Conservation (phyloP, 1,284 basidiomycete species). For the Ganoderma leucocontextum region DNA sequence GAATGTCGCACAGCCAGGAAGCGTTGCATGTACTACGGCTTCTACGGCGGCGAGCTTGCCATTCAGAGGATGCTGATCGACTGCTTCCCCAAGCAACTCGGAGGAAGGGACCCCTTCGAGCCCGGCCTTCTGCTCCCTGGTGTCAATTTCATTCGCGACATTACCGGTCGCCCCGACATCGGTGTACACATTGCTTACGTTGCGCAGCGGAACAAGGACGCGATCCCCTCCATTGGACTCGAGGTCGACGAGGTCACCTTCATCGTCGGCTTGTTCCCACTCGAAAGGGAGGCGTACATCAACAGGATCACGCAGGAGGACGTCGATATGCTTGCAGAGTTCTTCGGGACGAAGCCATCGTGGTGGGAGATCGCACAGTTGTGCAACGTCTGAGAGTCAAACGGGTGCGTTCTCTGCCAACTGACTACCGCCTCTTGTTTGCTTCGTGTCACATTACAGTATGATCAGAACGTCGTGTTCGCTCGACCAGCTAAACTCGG, state of each 20-base stretch:
- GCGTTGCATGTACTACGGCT: constrained; percentile 7
- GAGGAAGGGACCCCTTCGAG: neutral
- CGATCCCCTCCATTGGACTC: neutral
- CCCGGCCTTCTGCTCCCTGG: neutral
- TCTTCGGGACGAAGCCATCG: neutral
- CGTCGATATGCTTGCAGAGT: neutral
- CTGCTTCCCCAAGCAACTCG: neutral
- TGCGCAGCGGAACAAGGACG: neutral
- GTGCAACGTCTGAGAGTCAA: neutral
- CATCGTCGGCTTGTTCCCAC: neutral
- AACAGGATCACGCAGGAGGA: neutral
- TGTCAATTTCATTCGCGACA: neutral
- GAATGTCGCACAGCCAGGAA: neutral
- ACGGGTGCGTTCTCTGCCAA: neutral
- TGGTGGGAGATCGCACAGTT: neutral
- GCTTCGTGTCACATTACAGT: too few relatives aligned
- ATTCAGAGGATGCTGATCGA: neutral
- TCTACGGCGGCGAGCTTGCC: neutral
- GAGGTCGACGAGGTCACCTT: neutral
- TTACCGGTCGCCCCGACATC: neutral
- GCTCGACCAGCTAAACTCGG: too few relatives aligned
- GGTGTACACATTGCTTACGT: neutral
- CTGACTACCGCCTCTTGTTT: too few relatives aligned
- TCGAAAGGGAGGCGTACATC: neutral
- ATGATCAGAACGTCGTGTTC: too few relatives aligned